Base-by-base conservation (phyloP, 2,329 filamentous ascomycete genomes). In the Penicillium oxalicum region DNA sequence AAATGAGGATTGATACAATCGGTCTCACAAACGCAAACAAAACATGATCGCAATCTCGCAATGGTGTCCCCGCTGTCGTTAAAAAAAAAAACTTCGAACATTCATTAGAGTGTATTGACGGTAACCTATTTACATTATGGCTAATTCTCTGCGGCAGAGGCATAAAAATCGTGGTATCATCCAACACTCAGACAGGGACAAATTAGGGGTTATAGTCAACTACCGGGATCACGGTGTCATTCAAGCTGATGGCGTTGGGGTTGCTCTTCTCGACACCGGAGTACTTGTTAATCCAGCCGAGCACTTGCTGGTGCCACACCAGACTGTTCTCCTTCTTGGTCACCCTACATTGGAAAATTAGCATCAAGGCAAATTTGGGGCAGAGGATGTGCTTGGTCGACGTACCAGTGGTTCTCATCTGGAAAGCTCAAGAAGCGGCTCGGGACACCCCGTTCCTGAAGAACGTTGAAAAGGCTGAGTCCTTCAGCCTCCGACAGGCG, bases 311-410 rank as follows among this genome's bases (percentile, higher is more conserved):
- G 60, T 95, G 88, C 91, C 91, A 95, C 4, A 91, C 79, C 13
- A 95, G 71, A n/a, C 83, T 86, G 67, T 95, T 95, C 69, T 95
- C 90, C 0, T 84, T 86, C 61, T 93, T 91, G 39, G 91, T 61
- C 2, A 95, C 89, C 87, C 87, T 70, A 45, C 25, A 37, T 5
- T 11, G 24, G 4, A 18, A 45, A 28, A 27, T 37, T 9, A 45
- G 51, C 24, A 26, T 29, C 9, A 9, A 0, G 6, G 6, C 33
- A 33, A 26, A 25, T 4, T 11, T 7, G 18, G 12, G 11, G 9
- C 0, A 12, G 11, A 9, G 29, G 5, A 6, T 3, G 18, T 9
- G n/a, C 11, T 33, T 6, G 4, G 4, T n/a, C 9, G 34, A 55
- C 63, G 49, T 53, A 69, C 68, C 69, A 84, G 57, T 86, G 83